phyloP scores from a whole-genome alignment of 441 rosid genomes.

The Corymbia citriodora region DNA sequence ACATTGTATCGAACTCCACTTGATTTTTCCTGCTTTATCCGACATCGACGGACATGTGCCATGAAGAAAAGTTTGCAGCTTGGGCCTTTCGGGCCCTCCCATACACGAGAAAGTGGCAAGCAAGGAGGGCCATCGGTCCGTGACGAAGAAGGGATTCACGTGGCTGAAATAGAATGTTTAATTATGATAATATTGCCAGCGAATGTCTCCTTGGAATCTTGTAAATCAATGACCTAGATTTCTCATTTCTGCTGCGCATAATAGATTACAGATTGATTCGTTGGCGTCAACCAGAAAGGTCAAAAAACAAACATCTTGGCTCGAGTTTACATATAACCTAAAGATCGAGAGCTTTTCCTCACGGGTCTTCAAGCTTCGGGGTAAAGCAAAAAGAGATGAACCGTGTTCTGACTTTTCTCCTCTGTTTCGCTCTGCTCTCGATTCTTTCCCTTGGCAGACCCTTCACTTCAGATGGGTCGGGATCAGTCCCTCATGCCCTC shows the following conservation, averaged over 20 bases:
- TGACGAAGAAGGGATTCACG: neutral
- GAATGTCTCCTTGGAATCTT: neutral
- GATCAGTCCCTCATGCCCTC: neutral
- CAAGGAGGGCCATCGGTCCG: neutral
- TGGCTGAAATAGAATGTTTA: neutral
- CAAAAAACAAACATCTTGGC: neutral
- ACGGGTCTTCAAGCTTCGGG: neutral
- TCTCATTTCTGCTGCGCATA: neutral
- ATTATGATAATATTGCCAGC: neutral
- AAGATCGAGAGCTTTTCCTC: neutral
- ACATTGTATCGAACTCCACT: neutral
- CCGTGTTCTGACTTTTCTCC: slow-evolving; percentile 11
- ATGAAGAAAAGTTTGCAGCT: neutral
- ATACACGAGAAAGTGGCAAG: neutral
- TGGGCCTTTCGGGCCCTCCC: neutral
- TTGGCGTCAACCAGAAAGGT: neutral
- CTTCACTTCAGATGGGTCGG: neutral
- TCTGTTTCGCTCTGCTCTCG: slow-evolving; percentile 2
- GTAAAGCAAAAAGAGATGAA: neutral
- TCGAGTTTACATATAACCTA: neutral
- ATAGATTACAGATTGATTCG: neutral
- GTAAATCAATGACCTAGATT: neutral
- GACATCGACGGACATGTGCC: neutral
- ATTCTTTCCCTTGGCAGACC: neutral
- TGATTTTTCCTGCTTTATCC: neutral